Percentiles rank a stretch among this genome's conserved stretches.
These are phyloP conservation scores for Mycena olivaceomarginata DNA, from an alignment of 768 basidiomycete genomes.

Conservation along the genomic window DNA sequence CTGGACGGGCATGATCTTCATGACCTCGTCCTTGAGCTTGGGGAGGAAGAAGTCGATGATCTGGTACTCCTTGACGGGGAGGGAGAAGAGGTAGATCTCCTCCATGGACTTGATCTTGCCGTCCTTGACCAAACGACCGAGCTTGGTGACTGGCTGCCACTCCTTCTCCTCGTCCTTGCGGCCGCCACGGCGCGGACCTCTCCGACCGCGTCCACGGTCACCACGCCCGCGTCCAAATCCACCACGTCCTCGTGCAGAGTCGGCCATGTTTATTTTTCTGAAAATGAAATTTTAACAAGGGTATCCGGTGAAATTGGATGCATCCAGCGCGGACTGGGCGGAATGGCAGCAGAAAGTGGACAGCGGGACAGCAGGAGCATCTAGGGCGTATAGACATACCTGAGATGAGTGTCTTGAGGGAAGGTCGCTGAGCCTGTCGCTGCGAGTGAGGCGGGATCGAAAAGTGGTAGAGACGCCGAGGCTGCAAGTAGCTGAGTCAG, in stretches of 20 bases:
- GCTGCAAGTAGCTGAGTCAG: no score
- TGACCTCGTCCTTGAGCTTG: slow-evolving; percentile 99
- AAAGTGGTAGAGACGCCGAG: no score
- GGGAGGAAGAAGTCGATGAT: slow-evolving; percentile 99
- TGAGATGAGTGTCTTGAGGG: neutral
- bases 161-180: slow-evolving; percentile 99
- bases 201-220: slow-evolving; percentile 91
- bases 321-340: slow-evolving; percentile 67
- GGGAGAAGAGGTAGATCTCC: slow-evolving; percentile 99
- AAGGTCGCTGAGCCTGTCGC: neutral
- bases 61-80: slow-evolving; percentile 99
- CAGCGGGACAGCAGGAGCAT: neutral
- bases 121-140: slow-evolving; percentile 99
- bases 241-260: slow-evolving; percentile 82
- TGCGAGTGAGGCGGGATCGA: neutral
- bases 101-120: slow-evolving; percentile 99
- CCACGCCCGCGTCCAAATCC: slow-evolving; percentile 94
- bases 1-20: slow-evolving; percentile 99
- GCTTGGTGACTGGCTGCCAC: slow-evolving; percentile 99
- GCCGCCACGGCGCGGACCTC: slow-evolving; percentile 95
- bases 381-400: neutral
- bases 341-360: neutral
- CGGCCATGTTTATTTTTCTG: slow-evolving; percentile 79
- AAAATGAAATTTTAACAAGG: slow-evolving; percentile 37
- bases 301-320: slow-evolving; percentile 15